phyloP scores from a whole-genome alignment of 2,329 filamentous ascomycete species.

The Dothideomycetidae sp. region DNA sequence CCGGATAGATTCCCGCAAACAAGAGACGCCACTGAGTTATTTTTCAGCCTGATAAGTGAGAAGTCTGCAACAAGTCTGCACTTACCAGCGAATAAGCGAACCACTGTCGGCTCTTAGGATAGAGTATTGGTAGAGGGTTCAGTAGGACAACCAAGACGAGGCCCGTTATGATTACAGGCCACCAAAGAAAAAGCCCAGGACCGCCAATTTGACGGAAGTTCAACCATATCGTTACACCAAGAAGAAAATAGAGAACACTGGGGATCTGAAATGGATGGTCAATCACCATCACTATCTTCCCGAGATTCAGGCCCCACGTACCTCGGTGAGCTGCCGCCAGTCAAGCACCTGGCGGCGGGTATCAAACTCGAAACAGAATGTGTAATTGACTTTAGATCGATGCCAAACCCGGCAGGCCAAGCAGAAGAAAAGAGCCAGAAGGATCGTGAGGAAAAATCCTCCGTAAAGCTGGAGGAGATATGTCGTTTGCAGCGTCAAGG shows the following conservation, averaged over 20 bases:
- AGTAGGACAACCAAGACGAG: constrained; percentile 56
- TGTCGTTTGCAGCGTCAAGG: constrained; percentile 23
- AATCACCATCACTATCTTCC: neutral
- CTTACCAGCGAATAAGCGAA: constrained; percentile 76
- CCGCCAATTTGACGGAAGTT: constrained; percentile 64
- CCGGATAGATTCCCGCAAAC: constrained; percentile 74
- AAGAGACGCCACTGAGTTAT: constrained; percentile 64
- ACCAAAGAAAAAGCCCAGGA: constrained; percentile 64
- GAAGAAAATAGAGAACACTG: constrained; percentile 60
- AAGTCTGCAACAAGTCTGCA: no score
- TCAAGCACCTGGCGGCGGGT: constrained; percentile 62
- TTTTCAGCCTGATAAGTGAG: no score
- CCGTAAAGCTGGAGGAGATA: constrained; percentile 70
- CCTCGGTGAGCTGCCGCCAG: constrained; percentile 74
- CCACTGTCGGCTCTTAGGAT: constrained; percentile 67
- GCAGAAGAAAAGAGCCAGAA: constrained; percentile 72
- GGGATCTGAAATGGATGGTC: constrained; percentile 43
- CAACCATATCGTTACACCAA: constrained; percentile 73
- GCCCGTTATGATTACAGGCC: constrained; percentile 65
- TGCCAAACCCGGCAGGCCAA: constrained; percentile 75
- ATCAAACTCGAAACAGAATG: constrained; percentile 84
- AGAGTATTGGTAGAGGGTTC: constrained; percentile 54
- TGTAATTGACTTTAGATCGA: constrained; percentile 78
- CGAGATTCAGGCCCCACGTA: constrained; percentile 20
- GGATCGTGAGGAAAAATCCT: constrained; percentile 74